Evolutionary conservation across 2,329 filamentous ascomycete genomes (phyloP).

Genomic region (Talaromyces funiculosus): DNA sequence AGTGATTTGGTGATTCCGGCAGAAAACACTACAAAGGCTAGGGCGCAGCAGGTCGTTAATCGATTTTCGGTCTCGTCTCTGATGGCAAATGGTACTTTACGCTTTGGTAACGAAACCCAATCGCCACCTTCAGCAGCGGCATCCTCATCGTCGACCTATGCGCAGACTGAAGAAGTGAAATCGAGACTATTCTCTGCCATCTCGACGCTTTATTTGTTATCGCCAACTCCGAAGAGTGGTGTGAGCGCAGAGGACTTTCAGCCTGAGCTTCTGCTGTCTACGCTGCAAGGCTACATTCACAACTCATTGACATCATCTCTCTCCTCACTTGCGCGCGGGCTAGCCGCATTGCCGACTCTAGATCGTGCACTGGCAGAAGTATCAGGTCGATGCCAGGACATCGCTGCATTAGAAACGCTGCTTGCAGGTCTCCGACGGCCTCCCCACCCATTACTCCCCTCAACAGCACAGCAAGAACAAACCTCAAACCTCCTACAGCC

Average conservation of each 20-base stretch:
- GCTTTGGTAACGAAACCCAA: conserved; percentile 14
- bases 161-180: conserved; percentile 67
- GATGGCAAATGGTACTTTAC: conserved; percentile 22
- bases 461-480: background rate
- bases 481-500: conserved; percentile 58
- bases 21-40: conserved; percentile 66
- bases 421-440: conserved; percentile 65
- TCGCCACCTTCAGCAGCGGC: conserved; percentile 22
- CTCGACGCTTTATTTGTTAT: conserved; percentile 73
- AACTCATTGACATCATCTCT: conserved; percentile 74
- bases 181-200: conserved; percentile 68
- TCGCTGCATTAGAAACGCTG: conserved; percentile 78
- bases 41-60: conserved; percentile 71
- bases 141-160: conserved; percentile 44
- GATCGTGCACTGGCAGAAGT: conserved; percentile 79
- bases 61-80: conserved; percentile 72
- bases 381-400: conserved; percentile 78
- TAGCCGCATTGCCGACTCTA: conserved; percentile 73
- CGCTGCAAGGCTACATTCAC: conserved; percentile 76
- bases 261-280: conserved; percentile 67
- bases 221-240: conserved; percentile 54
- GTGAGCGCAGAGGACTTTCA: conserved; percentile 46
- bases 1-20: conserved; percentile 64
- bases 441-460: conserved; percentile 58
- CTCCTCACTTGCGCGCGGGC: conserved; percentile 65